Conservation (phyloP, 2,329 filamentous ascomycete genomes). For the Metarhizium humberi region DNA sequence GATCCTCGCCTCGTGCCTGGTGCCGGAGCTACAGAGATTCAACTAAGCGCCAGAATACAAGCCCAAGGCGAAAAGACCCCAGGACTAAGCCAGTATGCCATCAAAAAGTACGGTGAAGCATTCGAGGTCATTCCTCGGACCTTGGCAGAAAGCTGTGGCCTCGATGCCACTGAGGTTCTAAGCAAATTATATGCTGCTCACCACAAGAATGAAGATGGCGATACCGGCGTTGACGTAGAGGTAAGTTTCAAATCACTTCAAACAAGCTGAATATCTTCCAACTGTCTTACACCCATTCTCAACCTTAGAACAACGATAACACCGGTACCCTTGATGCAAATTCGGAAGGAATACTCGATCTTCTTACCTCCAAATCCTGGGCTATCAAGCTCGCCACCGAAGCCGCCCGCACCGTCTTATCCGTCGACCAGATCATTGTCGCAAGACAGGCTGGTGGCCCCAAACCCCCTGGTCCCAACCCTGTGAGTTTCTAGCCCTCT, state of each 20-base stretch:
- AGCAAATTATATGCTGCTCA: constrained; percentile 90
- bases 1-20: constrained; percentile 87
- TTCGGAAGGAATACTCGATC: constrained; percentile 82
- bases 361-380: constrained; percentile 89
- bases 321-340: constrained; percentile 78
- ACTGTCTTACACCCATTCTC: constrained; percentile 8
- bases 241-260: constrained; percentile 26
- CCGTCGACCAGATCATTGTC: constrained; percentile 98
- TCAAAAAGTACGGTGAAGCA: constrained; percentile 93
- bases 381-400: constrained; percentile 96
- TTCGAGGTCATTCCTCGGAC: constrained; percentile 96
- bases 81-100: constrained; percentile 88
- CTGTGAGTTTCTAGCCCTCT: constrained; percentile 33
- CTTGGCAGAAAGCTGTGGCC: constrained; percentile 85
- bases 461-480: constrained; percentile 91
- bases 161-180: constrained; percentile 95
- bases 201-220: constrained; percentile 79
- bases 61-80: constrained; percentile 86
- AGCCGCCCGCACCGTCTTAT: constrained; percentile 84
- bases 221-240: constrained; percentile 89
- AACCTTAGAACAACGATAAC: constrained; percentile 57
- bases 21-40: constrained; percentile 88
- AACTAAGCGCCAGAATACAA: constrained; percentile 86
- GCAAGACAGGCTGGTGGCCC: constrained; percentile 94
- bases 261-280: background rate